Conservation (phyloP, 352 stramenopile species). For the Globisporangium yorkense region DNA sequence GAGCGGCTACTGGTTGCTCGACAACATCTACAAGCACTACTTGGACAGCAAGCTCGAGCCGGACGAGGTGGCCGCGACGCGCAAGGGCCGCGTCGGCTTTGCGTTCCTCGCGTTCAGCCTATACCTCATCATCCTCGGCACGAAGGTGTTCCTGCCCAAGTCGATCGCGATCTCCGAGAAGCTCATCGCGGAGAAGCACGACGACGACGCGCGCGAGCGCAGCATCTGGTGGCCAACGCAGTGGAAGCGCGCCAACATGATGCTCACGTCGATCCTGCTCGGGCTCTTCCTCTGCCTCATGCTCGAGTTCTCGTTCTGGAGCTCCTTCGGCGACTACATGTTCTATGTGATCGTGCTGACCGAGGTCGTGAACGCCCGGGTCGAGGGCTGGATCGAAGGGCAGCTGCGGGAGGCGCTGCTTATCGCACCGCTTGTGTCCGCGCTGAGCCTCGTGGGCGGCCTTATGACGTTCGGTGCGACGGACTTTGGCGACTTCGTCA, state of each 20-base stretch:
- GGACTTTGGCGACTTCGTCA: constrained; percentile 96
- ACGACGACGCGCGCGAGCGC: constrained; percentile 51
- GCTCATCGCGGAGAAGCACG: constrained; percentile 80
- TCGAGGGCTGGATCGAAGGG: constrained; percentile 88
- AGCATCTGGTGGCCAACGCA: constrained; percentile 88
- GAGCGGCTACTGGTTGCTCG: constrained; percentile 70
- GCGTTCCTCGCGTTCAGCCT: constrained; percentile 91
- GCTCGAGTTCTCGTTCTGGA: constrained; percentile 96
- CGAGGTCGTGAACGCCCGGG: constrained; percentile 84
- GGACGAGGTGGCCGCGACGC: constrained; percentile 44
- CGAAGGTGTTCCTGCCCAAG: constrained; percentile 91
- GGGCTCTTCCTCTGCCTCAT: constrained; percentile 92
- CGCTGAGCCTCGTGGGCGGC: constrained; percentile 85
- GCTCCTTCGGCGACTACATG: constrained; percentile 92
- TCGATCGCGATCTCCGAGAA: constrained; percentile 87
- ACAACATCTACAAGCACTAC: constrained; percentile 85
- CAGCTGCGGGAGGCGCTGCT: constrained; percentile 91
- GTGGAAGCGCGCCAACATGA: constrained; percentile 95
- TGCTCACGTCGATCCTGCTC: constrained; percentile 91
- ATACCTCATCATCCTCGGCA: constrained; percentile 78
- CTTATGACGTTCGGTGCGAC: constrained; percentile 94
- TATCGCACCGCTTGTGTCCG: constrained; percentile 86
- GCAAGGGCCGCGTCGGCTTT: constrained; percentile 88
- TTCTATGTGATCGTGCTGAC: constrained; percentile 95
- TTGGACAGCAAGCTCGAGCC: constrained; percentile 82